These are phyloP conservation scores for Teunomyces stri DNA, from an alignment of 805 yeast genomes.

Conservation along the genomic window DNA sequence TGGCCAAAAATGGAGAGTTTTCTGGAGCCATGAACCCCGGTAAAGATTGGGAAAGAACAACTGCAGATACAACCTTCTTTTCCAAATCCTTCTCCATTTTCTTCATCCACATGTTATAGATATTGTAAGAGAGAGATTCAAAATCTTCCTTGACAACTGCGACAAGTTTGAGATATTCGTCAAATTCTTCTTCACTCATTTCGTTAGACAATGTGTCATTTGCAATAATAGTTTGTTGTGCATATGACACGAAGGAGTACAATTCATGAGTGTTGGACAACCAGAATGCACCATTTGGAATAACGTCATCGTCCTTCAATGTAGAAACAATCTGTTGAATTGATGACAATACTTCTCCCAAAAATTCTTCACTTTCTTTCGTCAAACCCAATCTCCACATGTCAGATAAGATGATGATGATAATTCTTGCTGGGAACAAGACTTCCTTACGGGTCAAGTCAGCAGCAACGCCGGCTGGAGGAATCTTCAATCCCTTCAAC, in stretches of 20 bases:
- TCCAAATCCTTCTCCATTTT: slow-evolving; percentile 88
- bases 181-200: slow-evolving; percentile 86
- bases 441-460: slow-evolving; percentile 86
- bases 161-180: slow-evolving; percentile 83
- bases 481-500: slow-evolving; percentile 79
- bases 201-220: slow-evolving; percentile 77
- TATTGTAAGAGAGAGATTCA: slow-evolving; percentile 87
- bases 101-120: slow-evolving; percentile 96
- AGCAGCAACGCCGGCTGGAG: slow-evolving; percentile 81
- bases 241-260: slow-evolving; percentile 90
- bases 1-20: slow-evolving; percentile 73
- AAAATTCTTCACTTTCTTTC: slow-evolving; percentile 83
- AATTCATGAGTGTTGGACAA: slow-evolving; percentile 93
- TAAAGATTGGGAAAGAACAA: slow-evolving; percentile 87
- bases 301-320: slow-evolving; percentile 82
- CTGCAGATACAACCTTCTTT: slow-evolving; percentile 92
- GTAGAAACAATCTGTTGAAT: slow-evolving; percentile 80
- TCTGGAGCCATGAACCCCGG: slow-evolving; percentile 95
- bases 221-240: slow-evolving; percentile 86
- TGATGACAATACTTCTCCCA: slow-evolving; percentile 83
- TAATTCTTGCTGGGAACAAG: slow-evolving; percentile 91
- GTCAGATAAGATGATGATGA: slow-evolving; percentile 87
- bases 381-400: slow-evolving; percentile 98
- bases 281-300: slow-evolving; percentile 96
- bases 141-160: slow-evolving; percentile 92